Conservation (phyloP, 768 basidiomycete species). For the Xerocomus potaroensis region DNA sequence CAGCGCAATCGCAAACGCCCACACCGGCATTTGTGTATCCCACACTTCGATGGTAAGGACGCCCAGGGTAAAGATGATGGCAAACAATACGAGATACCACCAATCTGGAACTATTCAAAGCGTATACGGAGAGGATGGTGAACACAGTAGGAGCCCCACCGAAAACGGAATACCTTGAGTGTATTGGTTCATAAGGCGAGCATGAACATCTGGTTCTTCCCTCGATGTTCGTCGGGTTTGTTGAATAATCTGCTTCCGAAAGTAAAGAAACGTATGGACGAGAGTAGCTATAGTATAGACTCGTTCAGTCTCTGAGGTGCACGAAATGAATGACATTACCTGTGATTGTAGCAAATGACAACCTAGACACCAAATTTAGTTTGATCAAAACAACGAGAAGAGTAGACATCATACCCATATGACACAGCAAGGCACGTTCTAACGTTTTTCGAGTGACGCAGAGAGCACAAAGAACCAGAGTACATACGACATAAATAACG, state of each 20-base stretch:
- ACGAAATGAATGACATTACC: conserved; percentile 30
- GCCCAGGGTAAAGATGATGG: conserved; percentile 67
- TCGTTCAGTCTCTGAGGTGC: conserved; percentile 1
- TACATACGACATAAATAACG: conserved; percentile 51
- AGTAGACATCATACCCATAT: conserved; percentile 27
- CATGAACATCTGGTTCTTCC: conserved; percentile 84
- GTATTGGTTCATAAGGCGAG: conserved; percentile 75
- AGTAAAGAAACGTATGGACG: conserved; percentile 48
- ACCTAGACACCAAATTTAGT: conserved; percentile 51
- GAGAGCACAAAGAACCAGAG: not conserved
- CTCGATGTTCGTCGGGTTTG: conserved; percentile 64
- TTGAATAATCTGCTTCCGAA: conserved; percentile 73
- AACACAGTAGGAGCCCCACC: not conserved
- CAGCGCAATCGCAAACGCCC: conserved; percentile 62
- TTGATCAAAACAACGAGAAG: not conserved
- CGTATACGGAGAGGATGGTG: not conserved
- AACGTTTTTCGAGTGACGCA: not conserved
- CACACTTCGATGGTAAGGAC: conserved; percentile 68
- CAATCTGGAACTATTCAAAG: conserved; percentile 65
- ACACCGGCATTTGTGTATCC: conserved; percentile 71
- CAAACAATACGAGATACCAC: conserved; percentile 76
- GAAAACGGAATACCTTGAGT: conserved; percentile 32
- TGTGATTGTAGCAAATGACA: conserved; percentile 81
- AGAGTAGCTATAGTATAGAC: conserved; percentile 19
- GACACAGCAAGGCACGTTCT: conserved; percentile 27